A percentile compares a stretch with the other conserved stretches of the same genome.
Evolutionary conservation across 345 rosid species (phyloP).

Genomic region (Eucalyptus rudis): DNA sequence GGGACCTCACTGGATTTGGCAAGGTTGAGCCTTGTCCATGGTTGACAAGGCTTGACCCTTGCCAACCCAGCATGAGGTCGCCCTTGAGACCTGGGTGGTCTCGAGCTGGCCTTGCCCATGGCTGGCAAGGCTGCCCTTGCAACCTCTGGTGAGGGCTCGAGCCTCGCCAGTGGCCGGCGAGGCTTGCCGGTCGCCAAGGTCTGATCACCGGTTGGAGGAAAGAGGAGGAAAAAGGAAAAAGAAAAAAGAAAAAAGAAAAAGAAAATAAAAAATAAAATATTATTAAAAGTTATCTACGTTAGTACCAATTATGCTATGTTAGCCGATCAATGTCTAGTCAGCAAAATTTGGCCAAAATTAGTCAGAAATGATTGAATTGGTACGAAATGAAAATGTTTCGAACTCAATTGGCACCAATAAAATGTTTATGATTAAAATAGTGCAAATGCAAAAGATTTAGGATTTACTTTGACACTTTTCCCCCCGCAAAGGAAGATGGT

Average conservation of each 20-base stretch:
- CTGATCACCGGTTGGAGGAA: rapidly evolving
- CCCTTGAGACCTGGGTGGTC: rapidly evolving
- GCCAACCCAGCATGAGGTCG: rapidly evolving
- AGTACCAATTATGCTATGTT: rapidly evolving
- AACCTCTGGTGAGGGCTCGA: rapidly evolving
- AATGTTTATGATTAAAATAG: rapidly evolving
- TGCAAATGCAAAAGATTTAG: rapidly evolving
- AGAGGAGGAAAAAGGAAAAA: rapidly evolving
- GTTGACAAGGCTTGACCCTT: rapidly evolving
- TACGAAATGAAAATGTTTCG: rapidly evolving
- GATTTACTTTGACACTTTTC: too few species aligned
- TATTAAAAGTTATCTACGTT: rapidly evolving
- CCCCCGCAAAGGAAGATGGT: too few species aligned
- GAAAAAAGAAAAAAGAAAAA: too few species aligned
- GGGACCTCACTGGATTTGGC: rapidly evolving
- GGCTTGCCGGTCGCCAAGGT: rapidly evolving
- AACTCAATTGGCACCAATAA: rapidly evolving
- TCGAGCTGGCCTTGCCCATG: too few species aligned
- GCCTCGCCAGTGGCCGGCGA: rapidly evolving
- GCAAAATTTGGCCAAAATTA: too few species aligned
- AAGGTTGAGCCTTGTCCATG: rapidly evolving
- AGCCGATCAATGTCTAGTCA: rapidly evolving
- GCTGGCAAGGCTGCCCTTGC: rapidly evolving
- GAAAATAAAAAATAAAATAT: too few species aligned
- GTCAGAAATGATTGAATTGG: rapidly evolving